A percentile compares a stretch with the other conserved stretches of the same genome.
Conservation (phyloP, 1,284 basidiomycete species). For the Ceratobasidium sp. region DNA sequence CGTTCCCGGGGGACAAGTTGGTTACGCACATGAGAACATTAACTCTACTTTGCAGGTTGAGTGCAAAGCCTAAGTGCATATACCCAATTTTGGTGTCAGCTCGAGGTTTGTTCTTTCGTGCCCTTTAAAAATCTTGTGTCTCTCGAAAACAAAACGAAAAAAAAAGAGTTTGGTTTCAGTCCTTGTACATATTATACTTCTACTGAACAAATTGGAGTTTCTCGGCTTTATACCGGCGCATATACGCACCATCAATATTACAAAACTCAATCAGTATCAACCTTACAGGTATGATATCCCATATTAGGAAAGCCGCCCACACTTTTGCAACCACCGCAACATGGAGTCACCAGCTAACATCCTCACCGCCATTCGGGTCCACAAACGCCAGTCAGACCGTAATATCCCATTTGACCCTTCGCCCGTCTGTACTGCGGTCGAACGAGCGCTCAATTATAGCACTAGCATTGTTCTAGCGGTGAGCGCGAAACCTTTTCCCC, state of each 20-base stretch:
- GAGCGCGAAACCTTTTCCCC: neutral
- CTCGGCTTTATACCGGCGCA: no score
- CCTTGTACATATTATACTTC: no score
- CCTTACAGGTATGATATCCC: neutral
- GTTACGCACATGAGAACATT: neutral
- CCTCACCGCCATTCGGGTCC: constrained; percentile 33
- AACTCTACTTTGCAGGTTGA: neutral
- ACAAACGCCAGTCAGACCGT: constrained; percentile 37
- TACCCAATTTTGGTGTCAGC: neutral
- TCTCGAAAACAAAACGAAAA: neutral
- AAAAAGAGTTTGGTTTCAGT: no score
- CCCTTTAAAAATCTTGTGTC: neutral
- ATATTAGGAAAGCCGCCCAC: neutral
- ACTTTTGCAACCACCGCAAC: neutral
- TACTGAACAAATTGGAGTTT: no score
- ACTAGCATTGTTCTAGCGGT: constrained; percentile 36
- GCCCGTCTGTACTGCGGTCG: constrained; percentile 20
- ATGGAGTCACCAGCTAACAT: neutral
- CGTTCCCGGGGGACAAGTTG: neutral
- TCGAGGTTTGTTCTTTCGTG: neutral
- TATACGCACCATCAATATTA: neutral
- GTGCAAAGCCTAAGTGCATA: constrained; percentile 39
- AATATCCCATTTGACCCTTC: constrained; percentile 28
- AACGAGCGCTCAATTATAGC: constrained; percentile 34
- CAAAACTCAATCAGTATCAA: neutral